Conservation (phyloP, 2,329 filamentous ascomycete genomes). For the Mycogone perniciosa region DNA sequence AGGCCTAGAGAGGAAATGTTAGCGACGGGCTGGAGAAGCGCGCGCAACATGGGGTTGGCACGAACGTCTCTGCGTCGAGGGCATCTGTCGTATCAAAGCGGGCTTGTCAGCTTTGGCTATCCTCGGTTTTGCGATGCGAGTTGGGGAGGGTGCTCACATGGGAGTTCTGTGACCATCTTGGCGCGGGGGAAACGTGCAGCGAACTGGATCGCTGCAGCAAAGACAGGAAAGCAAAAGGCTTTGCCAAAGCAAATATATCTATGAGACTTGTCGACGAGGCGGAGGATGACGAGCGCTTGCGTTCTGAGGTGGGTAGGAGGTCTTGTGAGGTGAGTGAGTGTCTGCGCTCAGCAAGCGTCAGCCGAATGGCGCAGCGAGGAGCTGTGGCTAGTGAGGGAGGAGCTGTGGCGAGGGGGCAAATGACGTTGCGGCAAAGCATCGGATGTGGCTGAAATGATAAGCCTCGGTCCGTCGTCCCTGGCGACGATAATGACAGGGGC, state of each 20-base stretch:
- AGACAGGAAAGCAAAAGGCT: too few relatives aligned
- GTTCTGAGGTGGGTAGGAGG: background rate
- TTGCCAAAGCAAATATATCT: too few relatives aligned
- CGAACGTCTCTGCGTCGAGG: constrained; percentile 90
- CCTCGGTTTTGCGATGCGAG: background rate
- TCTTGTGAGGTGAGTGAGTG: background rate
- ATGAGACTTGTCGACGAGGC: too few relatives aligned
- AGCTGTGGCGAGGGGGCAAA: background rate
- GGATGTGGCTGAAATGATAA: background rate
- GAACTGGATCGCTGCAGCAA: background rate
- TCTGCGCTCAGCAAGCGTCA: too few relatives aligned
- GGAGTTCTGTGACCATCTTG: constrained; percentile 43
- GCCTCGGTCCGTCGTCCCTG: constrained; percentile 5
- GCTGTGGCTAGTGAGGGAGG: constrained; percentile 7
- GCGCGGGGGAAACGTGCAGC: background rate
- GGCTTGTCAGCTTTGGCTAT: background rate
- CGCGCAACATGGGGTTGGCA: constrained; percentile 15
- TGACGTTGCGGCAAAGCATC: background rate
- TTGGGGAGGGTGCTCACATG: constrained; percentile 34
- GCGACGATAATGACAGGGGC: background rate
- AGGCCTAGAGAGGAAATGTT: constrained; percentile 47
- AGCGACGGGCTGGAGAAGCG: background rate
- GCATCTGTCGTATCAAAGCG: constrained; percentile 57
- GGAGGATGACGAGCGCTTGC: background rate
- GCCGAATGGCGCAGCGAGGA: background rate